Base-by-base conservation (phyloP, 2,329 filamentous ascomycete species). In the Stachybotrys elegans region DNA sequence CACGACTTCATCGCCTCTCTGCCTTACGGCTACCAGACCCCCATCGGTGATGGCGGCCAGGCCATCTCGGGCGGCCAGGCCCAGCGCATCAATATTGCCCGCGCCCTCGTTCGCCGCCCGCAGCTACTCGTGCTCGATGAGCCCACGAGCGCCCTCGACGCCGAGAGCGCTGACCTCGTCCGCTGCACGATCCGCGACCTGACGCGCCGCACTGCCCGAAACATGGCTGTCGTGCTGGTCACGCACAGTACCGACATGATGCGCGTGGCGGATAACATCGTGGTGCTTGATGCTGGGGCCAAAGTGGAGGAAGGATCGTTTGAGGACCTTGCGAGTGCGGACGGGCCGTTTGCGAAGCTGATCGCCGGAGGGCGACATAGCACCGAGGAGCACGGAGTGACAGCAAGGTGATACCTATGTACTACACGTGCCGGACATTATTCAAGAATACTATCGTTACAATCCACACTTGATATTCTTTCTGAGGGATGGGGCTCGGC, bases 181-280 rank as follows among this genome's bases (percentile, higher is more conserved):
- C 71, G 86, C 12, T 65, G 75, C 8, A 84, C 84, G 0, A 72
- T 95, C 32, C 62, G 62, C 27, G 57, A 58, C 0, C 63, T 93
- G 2, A 68, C 45, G 47, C 19, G 49, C 54, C 58, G 37, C 16
- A 43, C 43, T 27, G 49, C 45, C 47, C 8, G 41, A 11, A 69
- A 68, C 0, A 76, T 88, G 61, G 86, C 86, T 0, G 79, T 95
- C 0, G 72, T 96, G 14, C 75, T 94, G 20, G 84, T 95, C 31
- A 95, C 90, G 40, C 92, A 96, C 65, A 79, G 76, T 45, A 73
- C 71, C 48, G 84, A 92, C 57, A 94, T 95, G 88, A 96, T 97
- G 87, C 74, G 76, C 45, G 78, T 88, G 46, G 86, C 85, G 1
- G 83, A 89, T 58, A 73, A 78, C 36, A 70, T 96, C 7, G 71